Percentiles rank a stretch among this genome's conserved stretches.
Conservation (phyloP, 192 early-diverging fungal genomes). For the Dissophora globulifera region DNA sequence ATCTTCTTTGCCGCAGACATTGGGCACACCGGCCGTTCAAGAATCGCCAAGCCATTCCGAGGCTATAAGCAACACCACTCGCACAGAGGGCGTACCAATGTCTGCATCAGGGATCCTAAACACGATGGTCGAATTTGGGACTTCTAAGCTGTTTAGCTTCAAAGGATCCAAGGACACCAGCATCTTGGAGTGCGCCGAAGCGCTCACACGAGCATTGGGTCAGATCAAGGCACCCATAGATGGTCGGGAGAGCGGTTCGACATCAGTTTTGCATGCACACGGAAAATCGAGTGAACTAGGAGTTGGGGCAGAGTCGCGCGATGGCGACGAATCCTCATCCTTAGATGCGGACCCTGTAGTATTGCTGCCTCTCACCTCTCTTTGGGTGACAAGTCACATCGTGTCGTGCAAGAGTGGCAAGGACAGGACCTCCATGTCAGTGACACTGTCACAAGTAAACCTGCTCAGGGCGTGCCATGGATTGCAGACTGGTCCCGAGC, state of each 20-base stretch:
- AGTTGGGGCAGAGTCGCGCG: too few relatives aligned
- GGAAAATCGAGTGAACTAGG: too few relatives aligned
- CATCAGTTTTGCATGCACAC: too few relatives aligned
- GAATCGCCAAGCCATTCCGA: not conserved
- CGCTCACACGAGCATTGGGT: slow-evolving; percentile 35
- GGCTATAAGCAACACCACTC: not conserved
- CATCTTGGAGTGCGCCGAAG: slow-evolving; percentile 42
- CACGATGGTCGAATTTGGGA: slow-evolving; percentile 38
- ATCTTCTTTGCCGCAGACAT: not conserved
- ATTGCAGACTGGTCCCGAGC: slow-evolving; percentile 7
- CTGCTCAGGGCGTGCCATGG: slow-evolving; percentile 34
- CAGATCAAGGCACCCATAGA: slow-evolving; percentile 13
- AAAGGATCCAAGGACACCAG: slow-evolving; percentile 29
- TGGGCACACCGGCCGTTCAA: not conserved
- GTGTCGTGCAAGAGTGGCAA: slow-evolving; percentile 48
- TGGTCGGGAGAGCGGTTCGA: not conserved
- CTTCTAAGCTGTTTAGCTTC: slow-evolving; percentile 23
- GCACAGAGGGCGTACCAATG: not conserved
- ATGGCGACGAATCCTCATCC: not conserved
- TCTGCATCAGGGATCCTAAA: slow-evolving; percentile 21
- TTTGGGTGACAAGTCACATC: slow-evolving; percentile 41
- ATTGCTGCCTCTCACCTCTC: not conserved
- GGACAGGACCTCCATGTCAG: slow-evolving; percentile 43
- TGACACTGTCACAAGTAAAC: slow-evolving; percentile 41
- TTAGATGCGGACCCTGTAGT: not conserved